Conservation (phyloP, 805 yeast genomes). For the Starmerella scarabaei region DNA sequence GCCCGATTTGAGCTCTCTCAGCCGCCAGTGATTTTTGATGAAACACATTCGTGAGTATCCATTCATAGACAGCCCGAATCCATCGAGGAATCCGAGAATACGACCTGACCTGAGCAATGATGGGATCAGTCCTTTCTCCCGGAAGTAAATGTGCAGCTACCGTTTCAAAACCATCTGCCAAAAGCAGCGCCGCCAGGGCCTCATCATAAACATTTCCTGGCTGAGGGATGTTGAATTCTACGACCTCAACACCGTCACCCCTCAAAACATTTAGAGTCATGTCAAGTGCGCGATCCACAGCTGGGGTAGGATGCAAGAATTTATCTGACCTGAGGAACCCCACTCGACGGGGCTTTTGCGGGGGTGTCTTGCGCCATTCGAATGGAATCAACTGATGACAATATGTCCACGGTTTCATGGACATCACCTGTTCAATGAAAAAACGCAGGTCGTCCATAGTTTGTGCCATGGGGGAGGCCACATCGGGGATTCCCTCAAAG, state of each 20-base stretch:
- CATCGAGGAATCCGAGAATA: conserved; percentile 28
- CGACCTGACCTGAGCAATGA: conserved; percentile 24
- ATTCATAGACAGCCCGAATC: conserved; percentile 28
- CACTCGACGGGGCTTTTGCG: conserved; percentile 30
- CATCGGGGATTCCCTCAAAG: conserved; percentile 34
- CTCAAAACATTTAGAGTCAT: conserved; percentile 29
- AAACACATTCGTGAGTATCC: conserved; percentile 25
- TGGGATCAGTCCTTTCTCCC: conserved; percentile 28
- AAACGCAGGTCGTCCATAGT: conserved; percentile 38
- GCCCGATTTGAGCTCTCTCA: conserved; percentile 26
- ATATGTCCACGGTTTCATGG: conserved; percentile 22
- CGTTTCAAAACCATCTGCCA: conserved; percentile 27
- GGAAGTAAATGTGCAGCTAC: conserved; percentile 22
- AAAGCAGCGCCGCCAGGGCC: conserved; percentile 30
- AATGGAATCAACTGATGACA: conserved; percentile 39
- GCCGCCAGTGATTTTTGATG: conserved; percentile 29
- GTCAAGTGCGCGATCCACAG: conserved; percentile 31
- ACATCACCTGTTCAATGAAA: conserved; percentile 33
- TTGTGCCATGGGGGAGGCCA: conserved; percentile 34
- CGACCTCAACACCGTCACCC: conserved; percentile 35
- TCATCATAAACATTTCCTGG: conserved; percentile 47
- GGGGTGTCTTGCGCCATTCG: conserved; percentile 37
- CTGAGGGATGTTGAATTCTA: conserved; percentile 36
- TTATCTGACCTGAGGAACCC: conserved; percentile 40
- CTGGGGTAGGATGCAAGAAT: conserved; percentile 39